phyloP scores from a whole-genome alignment of 495 filamentous ascomycete species.

The Cercophora sp. region DNA sequence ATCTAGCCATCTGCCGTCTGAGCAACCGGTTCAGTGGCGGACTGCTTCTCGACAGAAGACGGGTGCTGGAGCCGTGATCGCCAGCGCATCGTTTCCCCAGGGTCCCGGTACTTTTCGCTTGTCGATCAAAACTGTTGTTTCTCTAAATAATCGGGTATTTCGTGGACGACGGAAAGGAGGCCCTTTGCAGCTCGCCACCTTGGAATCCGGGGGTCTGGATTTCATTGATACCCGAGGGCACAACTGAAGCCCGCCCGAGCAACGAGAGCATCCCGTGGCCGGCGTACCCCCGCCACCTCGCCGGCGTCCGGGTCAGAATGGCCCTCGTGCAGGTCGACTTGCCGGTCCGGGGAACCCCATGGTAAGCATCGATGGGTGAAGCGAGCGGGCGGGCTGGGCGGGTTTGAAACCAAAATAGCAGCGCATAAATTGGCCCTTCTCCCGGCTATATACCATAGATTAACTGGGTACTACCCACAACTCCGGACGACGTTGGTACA shows the following conservation, averaged over 20 bases:
- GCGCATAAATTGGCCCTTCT: conserved; percentile 22
- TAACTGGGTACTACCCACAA: conserved; percentile 22
- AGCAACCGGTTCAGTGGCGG: too few species aligned
- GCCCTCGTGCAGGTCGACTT: not conserved
- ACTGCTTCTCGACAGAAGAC: too few species aligned
- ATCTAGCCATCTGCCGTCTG: too few species aligned
- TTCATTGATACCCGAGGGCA: too few species aligned
- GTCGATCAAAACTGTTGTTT: too few species aligned
- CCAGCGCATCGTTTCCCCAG: too few species aligned
- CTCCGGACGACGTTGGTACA: not conserved
- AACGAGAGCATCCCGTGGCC: not conserved
- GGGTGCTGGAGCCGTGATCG: too few species aligned
- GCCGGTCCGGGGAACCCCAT: conserved; percentile 3
- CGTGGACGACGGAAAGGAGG: too few species aligned
- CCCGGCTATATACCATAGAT: conserved; percentile 27
- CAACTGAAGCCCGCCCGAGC: too few species aligned
- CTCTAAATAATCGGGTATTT: too few species aligned
- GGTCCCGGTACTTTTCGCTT: too few species aligned
- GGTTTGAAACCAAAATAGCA: conserved; percentile 28
- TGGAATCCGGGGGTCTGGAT: conserved; percentile 15
- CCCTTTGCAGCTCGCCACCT: not conserved
- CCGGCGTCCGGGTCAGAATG: conserved; percentile 1
- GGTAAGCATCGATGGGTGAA: conserved; percentile 1
- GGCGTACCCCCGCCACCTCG: not conserved
- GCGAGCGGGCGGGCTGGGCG: not conserved